A percentile compares a stretch with the other conserved stretches of the same genome.
Evolutionary conservation across 495 filamentous ascomycete genomes (phyloP).

Genomic region (Baudoinia panamericana): DNA sequence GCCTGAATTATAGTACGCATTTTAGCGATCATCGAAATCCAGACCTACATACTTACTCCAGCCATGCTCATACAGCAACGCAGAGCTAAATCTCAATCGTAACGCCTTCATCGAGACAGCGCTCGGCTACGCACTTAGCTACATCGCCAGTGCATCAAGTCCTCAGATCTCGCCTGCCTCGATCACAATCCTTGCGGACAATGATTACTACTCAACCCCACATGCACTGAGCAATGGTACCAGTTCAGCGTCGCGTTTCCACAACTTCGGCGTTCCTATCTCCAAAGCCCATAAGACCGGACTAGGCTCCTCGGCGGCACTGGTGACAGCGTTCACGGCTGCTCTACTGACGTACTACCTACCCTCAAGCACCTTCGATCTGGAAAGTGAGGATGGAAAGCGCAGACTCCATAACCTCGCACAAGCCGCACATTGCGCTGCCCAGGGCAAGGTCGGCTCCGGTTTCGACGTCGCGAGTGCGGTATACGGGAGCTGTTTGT

Average conservation of each 20-base stretch:
- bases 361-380: slow-evolving; percentile 42
- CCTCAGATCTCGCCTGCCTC: slow-evolving; percentile 49
- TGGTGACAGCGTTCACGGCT: slow-evolving; percentile 83
- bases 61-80: slow-evolving; percentile 26
- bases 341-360: slow-evolving; percentile 71
- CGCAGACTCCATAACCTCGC: slow-evolving; percentile 73
- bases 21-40: slow-evolving; percentile 3
- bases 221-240: slow-evolving; percentile 25
- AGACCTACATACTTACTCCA: slow-evolving; percentile 12
- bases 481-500: slow-evolving; percentile 78
- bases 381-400: slow-evolving; percentile 20
- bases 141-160: slow-evolving; percentile 46
- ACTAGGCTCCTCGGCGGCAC: slow-evolving; percentile 84
- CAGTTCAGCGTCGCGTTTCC: slow-evolving; percentile 41
- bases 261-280: slow-evolving; percentile 63
- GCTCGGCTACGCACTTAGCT: slow-evolving; percentile 74
- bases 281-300: slow-evolving; percentile 84
- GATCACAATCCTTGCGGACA: slow-evolving; percentile 84
- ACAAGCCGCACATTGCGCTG: slow-evolving; percentile 86
- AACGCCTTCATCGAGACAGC: slow-evolving; percentile 90
- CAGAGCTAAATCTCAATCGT: slow-evolving; percentile 28
- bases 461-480: slow-evolving; percentile 95
- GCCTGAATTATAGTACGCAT: background rate
- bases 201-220: slow-evolving; percentile 87
- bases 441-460: slow-evolving; percentile 89